Conservation (phyloP, 768 basidiomycete genomes). For the Pholiota molesta region DNA sequence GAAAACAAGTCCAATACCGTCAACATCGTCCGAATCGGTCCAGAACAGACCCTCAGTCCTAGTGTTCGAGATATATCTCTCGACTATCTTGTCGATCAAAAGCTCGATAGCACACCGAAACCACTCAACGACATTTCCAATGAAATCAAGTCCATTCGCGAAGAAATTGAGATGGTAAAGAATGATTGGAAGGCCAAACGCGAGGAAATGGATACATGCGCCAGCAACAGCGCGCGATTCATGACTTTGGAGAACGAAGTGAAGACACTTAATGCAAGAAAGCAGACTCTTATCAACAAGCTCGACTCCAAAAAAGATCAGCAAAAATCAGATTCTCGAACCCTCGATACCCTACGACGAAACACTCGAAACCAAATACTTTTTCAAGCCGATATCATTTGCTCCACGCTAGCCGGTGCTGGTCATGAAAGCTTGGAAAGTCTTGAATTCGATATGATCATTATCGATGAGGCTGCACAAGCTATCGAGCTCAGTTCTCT, state of each 20-base stretch:
- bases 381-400: conserved; percentile 89
- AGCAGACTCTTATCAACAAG: conserved; percentile 65
- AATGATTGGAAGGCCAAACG: conserved; percentile 56
- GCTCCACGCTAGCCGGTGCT: conserved; percentile 89
- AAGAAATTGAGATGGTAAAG: conserved; percentile 74
- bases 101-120: conserved; percentile 46
- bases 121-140: conserved; percentile 54
- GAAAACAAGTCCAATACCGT: conserved; percentile 56
- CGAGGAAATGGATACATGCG: conserved; percentile 56
- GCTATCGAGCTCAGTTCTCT: conserved; percentile 93
- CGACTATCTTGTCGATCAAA: conserved; percentile 84
- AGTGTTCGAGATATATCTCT: conserved; percentile 86
- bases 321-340: conserved; percentile 77
- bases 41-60: conserved; percentile 71
- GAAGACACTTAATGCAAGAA: conserved; percentile 58
- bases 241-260: conserved; percentile 73
- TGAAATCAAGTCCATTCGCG: conserved; percentile 60
- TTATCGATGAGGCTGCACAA: conserved; percentile 98
- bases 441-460: conserved; percentile 91
- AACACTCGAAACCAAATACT: conserved; percentile 77
- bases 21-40: conserved; percentile 91
- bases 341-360: conserved; percentile 81
- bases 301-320: conserved; percentile 83
- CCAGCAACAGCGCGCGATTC: conserved; percentile 58
- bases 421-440: conserved; percentile 86